Percentiles rank a stretch among this genome's conserved stretches.
Conservation (phyloP, 495 filamentous ascomycete genomes). For the Talaromyces thailandensis region DNA sequence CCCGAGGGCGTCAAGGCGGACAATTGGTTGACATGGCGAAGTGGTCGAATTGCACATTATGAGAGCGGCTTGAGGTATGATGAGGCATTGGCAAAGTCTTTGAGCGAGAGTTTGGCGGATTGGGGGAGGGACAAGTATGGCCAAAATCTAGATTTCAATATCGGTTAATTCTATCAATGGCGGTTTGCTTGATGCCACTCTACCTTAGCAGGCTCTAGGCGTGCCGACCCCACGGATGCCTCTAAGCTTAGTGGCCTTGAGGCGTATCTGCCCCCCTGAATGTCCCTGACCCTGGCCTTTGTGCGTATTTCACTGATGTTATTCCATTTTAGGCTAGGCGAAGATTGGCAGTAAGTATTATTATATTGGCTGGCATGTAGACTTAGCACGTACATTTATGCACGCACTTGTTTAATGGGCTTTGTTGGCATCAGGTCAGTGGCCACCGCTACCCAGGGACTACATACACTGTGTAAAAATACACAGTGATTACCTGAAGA, state of each 20-base stretch:
- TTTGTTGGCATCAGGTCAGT: neutral
- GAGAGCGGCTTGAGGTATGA: conserved; percentile 25
- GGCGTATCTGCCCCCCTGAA: no score
- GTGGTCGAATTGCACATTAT: conserved; percentile 14
- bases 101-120: conserved; percentile 21
- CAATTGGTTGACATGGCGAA: conserved; percentile 29
- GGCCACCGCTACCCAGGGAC: neutral
- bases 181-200: no score
- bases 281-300: no score
- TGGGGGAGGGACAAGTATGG: conserved; percentile 15
- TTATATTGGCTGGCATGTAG: no score
- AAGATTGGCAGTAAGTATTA: no score
- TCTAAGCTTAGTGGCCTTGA: no score
- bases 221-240: no score
- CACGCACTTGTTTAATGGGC: neutral
- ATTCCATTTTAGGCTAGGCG: no score
- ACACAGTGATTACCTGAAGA: neutral
- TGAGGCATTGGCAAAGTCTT: conserved; percentile 15
- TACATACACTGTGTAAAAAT: neutral
- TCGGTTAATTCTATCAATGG: neutral
- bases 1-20: conserved; percentile 41
- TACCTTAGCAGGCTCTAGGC: no score
- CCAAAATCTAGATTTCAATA: conserved; percentile 3
- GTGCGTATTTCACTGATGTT: no score
- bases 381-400: no score